A percentile compares a stretch with the other conserved stretches of the same genome.
Evolutionary conservation across 179 eudicot species (phyloP).

Genomic region (Monotropa hypopitys): DNA sequence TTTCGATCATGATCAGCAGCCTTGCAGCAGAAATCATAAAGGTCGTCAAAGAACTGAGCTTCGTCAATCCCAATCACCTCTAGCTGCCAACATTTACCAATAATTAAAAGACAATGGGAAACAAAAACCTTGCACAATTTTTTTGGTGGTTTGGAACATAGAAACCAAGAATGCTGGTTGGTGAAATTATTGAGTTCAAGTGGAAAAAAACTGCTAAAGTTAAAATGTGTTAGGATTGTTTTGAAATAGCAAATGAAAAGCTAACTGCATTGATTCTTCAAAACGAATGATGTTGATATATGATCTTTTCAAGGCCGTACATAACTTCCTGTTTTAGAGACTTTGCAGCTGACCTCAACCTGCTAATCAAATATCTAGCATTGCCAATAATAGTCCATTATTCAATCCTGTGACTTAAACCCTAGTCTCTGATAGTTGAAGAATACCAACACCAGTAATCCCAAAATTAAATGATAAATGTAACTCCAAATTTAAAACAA

Average conservation of each 20-base stretch:
- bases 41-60: slow-evolving; percentile 81
- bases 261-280: neutral
- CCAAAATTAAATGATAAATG: neutral
- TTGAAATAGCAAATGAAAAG: neutral
- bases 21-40: slow-evolving; percentile 69
- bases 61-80: slow-evolving; percentile 93
- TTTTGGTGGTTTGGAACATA: neutral
- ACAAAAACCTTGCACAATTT: neutral
- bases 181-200: no score
- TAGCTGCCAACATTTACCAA: slow-evolving; percentile 29
- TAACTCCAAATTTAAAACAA: no score
- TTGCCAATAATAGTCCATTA: neutral
- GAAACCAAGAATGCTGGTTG: neutral
- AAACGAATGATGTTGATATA: neutral
- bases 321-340: no score
- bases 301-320: no score
- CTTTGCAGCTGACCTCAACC: no score
- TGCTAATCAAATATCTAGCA: no score
- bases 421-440: neutral
- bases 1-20: slow-evolving; percentile 81
- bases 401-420: neutral
- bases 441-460: neutral
- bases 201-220: no score
- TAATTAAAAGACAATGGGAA: neutral
- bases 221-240: no score